Conservation (phyloP, 345 rosid genomes). For the Adansonia digitata region DNA sequence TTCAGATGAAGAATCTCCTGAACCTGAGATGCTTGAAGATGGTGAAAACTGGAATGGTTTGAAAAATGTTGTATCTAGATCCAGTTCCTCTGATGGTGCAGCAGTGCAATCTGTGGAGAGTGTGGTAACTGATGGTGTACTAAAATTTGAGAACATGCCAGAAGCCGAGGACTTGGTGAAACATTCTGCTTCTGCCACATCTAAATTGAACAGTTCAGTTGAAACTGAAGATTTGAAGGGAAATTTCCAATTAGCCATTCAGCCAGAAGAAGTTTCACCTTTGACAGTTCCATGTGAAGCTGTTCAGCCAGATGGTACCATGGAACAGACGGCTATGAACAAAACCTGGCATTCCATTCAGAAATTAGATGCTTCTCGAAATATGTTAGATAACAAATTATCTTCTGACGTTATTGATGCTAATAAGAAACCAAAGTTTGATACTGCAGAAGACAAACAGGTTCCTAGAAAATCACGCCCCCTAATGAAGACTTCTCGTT, state of each 20-base stretch:
- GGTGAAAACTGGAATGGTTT: constrained; percentile 45
- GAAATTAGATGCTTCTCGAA: constrained; percentile 25
- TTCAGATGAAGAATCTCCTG: constrained; percentile 97
- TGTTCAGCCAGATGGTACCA: constrained; percentile 33
- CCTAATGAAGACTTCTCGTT: constrained; percentile 50
- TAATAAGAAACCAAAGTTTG: constrained; percentile 40
- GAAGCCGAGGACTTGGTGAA: constrained; percentile 28
- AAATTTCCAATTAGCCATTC: constrained; percentile 28
- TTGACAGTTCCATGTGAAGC: constrained; percentile 23
- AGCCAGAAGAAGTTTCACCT: constrained; percentile 22
- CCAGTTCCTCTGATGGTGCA: constrained; percentile 26
- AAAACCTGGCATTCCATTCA: constrained; percentile 15
- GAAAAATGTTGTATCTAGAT: constrained; percentile 25
- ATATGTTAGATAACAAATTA: constrained; percentile 25
- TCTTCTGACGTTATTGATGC: constrained; percentile 33
- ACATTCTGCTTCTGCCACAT: constrained; percentile 27
- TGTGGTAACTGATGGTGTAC: constrained; percentile 20
- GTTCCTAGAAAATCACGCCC: constrained; percentile 45
- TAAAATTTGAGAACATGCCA: constrained; percentile 18
- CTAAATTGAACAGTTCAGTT: constrained; percentile 25
- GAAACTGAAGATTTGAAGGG: constrained; percentile 31
- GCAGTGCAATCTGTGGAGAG: constrained; percentile 25
- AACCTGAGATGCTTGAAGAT: constrained; percentile 78
- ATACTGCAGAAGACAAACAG: constrained; percentile 40
- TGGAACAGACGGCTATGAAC: constrained; percentile 34